Base-by-base conservation (phyloP, 805 yeast species). In the Wickerhamiella slavikovae region DNA sequence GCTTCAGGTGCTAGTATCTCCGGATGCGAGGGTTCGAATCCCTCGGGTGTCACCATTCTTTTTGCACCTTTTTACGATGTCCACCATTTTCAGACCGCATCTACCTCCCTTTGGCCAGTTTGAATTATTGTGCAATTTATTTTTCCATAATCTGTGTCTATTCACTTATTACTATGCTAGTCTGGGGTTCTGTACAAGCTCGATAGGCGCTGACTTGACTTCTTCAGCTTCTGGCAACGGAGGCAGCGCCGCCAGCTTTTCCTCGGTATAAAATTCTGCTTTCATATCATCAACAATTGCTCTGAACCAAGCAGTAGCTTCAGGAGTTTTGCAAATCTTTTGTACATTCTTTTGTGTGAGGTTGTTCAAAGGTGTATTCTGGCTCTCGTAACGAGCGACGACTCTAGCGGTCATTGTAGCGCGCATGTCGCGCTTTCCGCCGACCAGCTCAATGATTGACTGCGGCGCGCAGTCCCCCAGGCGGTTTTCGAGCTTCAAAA, bases 381-480 rank as follows among this genome's bases (percentile, higher is more conserved):
- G 79, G 29, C 62, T 52, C 52, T 76, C 71, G 30, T 74, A 57
- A 40, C 93, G 63, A n/a, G 92, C 93, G 4, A 76, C 85, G 3
- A 68, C 60, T 49, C 78, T 67, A n/a, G 93, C 93, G 6, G 69
- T 62, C 43, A 68, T 55, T 69, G 91, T 76, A 38, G 69, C 64
- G 41, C 72, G 67, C 60, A 77, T 63, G 47, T 79, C 93, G 35
- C 68, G 56, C 47, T 58, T 52, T 3, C 72, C 68, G 41, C 77
- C 93, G 1, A 85, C 91, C 28, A 89, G 58, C 52, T 89, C 98
- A 31, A 89, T 46, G 6, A 83, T 71, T 1, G 89, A 71, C 61
- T 78, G 89, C 19, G 83, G 83, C 0, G 95, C 93, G 36, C 71
- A 75, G 49, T 89, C 98, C 32, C 89, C 83, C 27, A 73, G 51